Percentiles rank a stretch among this genome's conserved stretches.
phyloP scores from a whole-genome alignment of 441 rosid genomes.

The Corymbia calophylla region DNA sequence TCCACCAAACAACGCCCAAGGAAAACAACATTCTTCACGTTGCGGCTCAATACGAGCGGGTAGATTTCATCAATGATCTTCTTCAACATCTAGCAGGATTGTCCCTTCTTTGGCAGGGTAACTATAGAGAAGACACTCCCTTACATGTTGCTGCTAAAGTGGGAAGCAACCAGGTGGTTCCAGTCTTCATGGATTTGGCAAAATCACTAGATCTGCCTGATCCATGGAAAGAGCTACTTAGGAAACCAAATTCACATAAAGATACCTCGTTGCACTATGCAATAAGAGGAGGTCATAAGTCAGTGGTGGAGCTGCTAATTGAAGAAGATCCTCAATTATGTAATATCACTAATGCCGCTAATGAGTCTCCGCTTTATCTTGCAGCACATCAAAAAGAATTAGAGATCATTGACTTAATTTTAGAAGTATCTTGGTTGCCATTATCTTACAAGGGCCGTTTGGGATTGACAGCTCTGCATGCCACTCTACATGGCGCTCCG shows the following conservation, averaged over 20 bases:
- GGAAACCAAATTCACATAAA: too few species aligned
- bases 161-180: too few species aligned
- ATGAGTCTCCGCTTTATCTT: background rate
- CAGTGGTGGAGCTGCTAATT: background rate
- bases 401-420: too few species aligned
- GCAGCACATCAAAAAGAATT: rapidly evolving
- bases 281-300: background rate
- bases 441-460: background rate
- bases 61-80: rapidly evolving
- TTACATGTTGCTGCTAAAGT: too few species aligned
- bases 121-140: rapidly evolving
- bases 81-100: too few species aligned
- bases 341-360: background rate
- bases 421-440: background rate
- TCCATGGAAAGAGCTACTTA: background rate
- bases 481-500: too few species aligned
- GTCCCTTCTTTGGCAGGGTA: too few species aligned
- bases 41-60: too few species aligned
- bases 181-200: too few species aligned
- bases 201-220: too few species aligned
- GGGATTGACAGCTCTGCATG: background rate
- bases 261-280: background rate
- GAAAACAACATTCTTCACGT: too few species aligned
- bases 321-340: background rate
- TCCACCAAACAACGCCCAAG: too few species aligned